Percentiles rank a stretch among this genome's conserved stretches.
Conservation (phyloP, 805 yeast genomes). For the Grigorovia jiainica region DNA sequence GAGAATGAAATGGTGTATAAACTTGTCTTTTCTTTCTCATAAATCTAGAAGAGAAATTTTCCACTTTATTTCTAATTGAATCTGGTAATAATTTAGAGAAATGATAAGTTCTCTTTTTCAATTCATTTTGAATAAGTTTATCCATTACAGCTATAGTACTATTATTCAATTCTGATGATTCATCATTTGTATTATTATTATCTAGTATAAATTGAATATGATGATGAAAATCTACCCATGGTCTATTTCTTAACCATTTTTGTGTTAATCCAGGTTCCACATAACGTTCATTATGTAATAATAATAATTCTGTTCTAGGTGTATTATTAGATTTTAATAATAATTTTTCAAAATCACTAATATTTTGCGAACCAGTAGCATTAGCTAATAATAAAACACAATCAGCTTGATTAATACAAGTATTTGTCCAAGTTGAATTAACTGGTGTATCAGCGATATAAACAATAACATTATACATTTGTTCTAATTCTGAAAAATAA, state of each 20-base stretch:
- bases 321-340: constrained; percentile 68
- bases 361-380: constrained; percentile 58
- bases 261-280: constrained; percentile 82
- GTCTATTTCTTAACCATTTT: constrained; percentile 72
- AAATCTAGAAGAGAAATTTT: constrained; percentile 28
- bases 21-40: constrained; percentile 19
- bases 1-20: constrained; percentile 33
- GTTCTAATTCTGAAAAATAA: constrained; percentile 84
- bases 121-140: constrained; percentile 23
- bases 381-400: constrained; percentile 85
- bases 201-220: constrained; percentile 57
- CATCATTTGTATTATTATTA: constrained; percentile 5
- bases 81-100: constrained; percentile 25
- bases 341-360: constrained; percentile 80
- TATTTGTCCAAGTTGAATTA: constrained; percentile 79
- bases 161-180: constrained; percentile 14
- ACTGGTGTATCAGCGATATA: constrained; percentile 82
- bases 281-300: constrained; percentile 72
- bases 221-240: constrained; percentile 91
- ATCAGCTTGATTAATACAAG: constrained; percentile 92
- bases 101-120: constrained; percentile 25
- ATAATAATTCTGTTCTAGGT: constrained; percentile 77
- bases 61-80: constrained; percentile 31
- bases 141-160: constrained; percentile 13
- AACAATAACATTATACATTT: constrained; percentile 74